Evolutionary conservation across 2,329 filamentous ascomycete species (phyloP), one percentile per base, ranked within the genome.

Genomic region (Trichoderma koningii): DNA sequence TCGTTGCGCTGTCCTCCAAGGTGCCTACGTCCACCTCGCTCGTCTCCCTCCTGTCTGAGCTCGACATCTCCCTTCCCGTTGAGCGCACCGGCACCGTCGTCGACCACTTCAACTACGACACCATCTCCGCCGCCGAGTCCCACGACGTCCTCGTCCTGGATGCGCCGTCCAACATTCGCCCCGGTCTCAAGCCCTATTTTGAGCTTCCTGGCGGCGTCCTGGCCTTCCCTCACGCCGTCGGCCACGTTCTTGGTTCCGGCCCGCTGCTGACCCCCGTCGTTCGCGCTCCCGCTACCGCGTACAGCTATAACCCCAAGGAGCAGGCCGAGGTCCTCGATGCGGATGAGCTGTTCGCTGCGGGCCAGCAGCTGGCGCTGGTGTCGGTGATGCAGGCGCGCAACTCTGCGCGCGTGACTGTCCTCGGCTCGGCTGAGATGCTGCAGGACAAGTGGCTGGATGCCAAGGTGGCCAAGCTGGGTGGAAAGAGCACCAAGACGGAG

Each of bases 101-200:
- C 67, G 95, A 98, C 79, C 95, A 99, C 82, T 97, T 98, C 87
- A 90, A 92, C 81, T 95, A 95, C 79, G 94, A 98, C 74, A 83
- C 85, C 64, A 71, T 85, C 38, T 92, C 89, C 47, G 89, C 94
- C 5, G 74, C 87, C 56, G 93, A 97, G 69, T 86, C 88, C 74
- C 95, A 99, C 78, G 92, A 98, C 78, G 91, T 97, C 34, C 82
- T 99, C 51, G 83, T 97, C 34, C 80, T 97, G 59, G 86, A 90
- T 50, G 83, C 86, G 42, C 91, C 93, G 4, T 79, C 81, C 66
- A 79, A 85, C 56, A 76, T 89, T 67, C 89, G 90, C 70, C 73
- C 86, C 26, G 91, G 88, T 70, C 81, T 92, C 65, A 90, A 89
- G 82, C 85, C 90, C 73, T 93, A 89, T 82, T 97, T 98, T 76